Conservation (phyloP, 1,139 yeast genomes). For the Candida neerlandica region DNA sequence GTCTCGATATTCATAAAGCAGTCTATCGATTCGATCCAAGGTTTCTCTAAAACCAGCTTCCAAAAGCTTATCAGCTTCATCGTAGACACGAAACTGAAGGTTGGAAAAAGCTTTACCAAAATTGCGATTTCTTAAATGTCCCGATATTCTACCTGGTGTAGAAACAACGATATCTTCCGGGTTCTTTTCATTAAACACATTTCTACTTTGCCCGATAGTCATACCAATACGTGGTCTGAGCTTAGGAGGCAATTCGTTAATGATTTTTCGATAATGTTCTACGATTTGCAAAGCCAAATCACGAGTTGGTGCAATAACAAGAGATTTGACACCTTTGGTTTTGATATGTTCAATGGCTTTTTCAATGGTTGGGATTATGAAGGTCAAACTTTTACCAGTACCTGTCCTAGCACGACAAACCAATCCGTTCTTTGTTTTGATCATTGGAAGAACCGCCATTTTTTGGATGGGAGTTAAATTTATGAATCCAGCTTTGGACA, state of each 20-base stretch:
- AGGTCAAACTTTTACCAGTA: slow-evolving; percentile 92
- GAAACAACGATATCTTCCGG: slow-evolving; percentile 67
- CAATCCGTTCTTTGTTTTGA: slow-evolving; percentile 59
- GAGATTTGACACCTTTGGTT: slow-evolving; percentile 45
- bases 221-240: slow-evolving; percentile 25
- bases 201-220: slow-evolving; percentile 44
- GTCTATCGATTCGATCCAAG: slow-evolving; percentile 38
- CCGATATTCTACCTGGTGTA: slow-evolving; percentile 87
- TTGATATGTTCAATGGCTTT: slow-evolving; percentile 25
- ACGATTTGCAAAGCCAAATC: slow-evolving; percentile 88
- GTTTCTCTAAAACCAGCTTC: slow-evolving; percentile 72
- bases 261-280: slow-evolving; percentile 58
- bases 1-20: slow-evolving; percentile 8
- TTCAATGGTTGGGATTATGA: slow-evolving; percentile 77
- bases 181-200: slow-evolving; percentile 21
- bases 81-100: slow-evolving; percentile 70
- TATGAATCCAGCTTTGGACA: slow-evolving; percentile 44
- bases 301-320: slow-evolving; percentile 88
- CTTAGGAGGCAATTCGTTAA: slow-evolving; percentile 20
- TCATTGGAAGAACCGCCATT: slow-evolving; percentile 66
- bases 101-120: slow-evolving; percentile 53
- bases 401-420: slow-evolving; percentile 94
- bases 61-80: slow-evolving; percentile 82
- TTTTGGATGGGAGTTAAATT: slow-evolving; percentile 81
- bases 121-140: slow-evolving; percentile 47